phyloP scores from a whole-genome alignment of 1,284 basidiomycete genomes.

The Malassezia vespertilionis region DNA sequence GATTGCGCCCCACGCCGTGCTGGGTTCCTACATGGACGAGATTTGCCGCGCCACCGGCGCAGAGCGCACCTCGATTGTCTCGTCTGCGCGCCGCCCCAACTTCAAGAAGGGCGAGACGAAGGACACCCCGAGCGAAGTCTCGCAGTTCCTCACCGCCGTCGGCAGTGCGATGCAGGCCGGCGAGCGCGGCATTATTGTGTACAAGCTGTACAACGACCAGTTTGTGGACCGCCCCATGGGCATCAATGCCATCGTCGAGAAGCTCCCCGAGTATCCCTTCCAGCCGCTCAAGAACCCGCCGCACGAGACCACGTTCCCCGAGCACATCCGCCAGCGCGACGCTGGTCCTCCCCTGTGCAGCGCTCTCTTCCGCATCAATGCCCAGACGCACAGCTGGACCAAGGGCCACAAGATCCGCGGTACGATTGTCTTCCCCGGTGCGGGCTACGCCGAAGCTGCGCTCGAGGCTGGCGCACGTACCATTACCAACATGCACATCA shows the following conservation, averaged over 20 bases:
- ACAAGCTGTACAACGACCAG: conserved; percentile 16
- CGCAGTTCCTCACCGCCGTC: conserved; percentile 15
- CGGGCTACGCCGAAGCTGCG: conserved; percentile 16
- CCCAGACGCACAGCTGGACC: conserved; percentile 19
- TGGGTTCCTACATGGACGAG: conserved; percentile 20
- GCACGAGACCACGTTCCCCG: conserved; percentile 12
- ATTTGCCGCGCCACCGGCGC: conserved; percentile 5
- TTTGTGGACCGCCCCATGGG: conserved; percentile 15
- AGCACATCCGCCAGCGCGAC: conserved; percentile 12
- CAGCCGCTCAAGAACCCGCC: conserved; percentile 12
- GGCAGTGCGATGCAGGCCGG: conserved; percentile 14
- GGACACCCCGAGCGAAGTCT: conserved; percentile 13
- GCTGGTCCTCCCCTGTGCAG: conserved; percentile 8
- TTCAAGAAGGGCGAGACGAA: conserved; percentile 19
- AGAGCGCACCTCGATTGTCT: conserved; percentile 16
- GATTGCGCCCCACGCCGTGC: conserved; percentile 18
- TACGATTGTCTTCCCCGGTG: conserved; percentile 19
- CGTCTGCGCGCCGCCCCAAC: conserved; percentile 15
- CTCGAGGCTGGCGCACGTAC: conserved; percentile 18
- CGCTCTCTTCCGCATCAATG: conserved; percentile 13
- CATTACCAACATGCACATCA: conserved; percentile 16
- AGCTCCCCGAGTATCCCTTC: conserved; percentile 17
- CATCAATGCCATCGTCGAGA: conserved; percentile 12
- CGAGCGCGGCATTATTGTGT: conserved; percentile 12
- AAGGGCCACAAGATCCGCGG: conserved; percentile 23